These are phyloP conservation scores for Clonostachys rhizophaga DNA, from an alignment of 2,329 filamentous ascomycete species.

Conservation along the genomic window DNA sequence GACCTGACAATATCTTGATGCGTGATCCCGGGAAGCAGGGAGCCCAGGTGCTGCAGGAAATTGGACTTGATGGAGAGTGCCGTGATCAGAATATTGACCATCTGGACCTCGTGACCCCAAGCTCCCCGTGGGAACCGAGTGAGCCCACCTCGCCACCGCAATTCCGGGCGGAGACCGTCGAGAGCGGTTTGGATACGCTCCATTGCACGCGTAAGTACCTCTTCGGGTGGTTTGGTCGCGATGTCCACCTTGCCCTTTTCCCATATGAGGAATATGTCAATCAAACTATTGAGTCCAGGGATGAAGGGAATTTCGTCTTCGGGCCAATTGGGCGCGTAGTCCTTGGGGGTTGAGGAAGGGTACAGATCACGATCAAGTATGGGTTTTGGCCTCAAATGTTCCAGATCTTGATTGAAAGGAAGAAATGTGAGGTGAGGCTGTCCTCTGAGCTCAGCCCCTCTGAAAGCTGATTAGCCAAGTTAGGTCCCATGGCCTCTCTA, in stretches of 20 bases:
- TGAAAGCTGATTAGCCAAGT: neutral
- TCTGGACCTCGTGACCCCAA: conserved; percentile 26
- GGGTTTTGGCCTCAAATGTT: conserved; percentile 13
- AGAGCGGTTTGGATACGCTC: conserved; percentile 17
- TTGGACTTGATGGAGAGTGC: conserved; percentile 28
- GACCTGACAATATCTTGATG: conserved; percentile 1
- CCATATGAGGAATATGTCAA: conserved; percentile 25
- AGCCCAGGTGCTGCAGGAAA: conserved; percentile 21
- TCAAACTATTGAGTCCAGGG: conserved; percentile 22
- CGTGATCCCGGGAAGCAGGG: conserved; percentile 2
- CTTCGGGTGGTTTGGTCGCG: conserved; percentile 1
- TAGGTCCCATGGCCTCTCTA: neutral
- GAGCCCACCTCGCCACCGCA: conserved; percentile 27
- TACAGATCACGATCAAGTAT: conserved; percentile 23
- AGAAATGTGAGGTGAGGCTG: neutral
- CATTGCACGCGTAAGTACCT: conserved; percentile 7
- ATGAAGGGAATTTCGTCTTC: conserved; percentile 22
- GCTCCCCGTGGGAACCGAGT: conserved; percentile 19
- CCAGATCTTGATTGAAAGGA: neutral
- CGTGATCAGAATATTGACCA: conserved; percentile 28
- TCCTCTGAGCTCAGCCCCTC: conserved; percentile 1
- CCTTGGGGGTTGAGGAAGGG: neutral
- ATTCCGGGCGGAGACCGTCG: conserved; percentile 21
- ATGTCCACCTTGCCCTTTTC: conserved; percentile 14
- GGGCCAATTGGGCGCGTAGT: conserved; percentile 16